A percentile compares a stretch with the other conserved stretches of the same genome.
These are phyloP conservation scores for Linum usitatissimum DNA, from an alignment of 345 rosid genomes.

Conservation along the genomic window DNA sequence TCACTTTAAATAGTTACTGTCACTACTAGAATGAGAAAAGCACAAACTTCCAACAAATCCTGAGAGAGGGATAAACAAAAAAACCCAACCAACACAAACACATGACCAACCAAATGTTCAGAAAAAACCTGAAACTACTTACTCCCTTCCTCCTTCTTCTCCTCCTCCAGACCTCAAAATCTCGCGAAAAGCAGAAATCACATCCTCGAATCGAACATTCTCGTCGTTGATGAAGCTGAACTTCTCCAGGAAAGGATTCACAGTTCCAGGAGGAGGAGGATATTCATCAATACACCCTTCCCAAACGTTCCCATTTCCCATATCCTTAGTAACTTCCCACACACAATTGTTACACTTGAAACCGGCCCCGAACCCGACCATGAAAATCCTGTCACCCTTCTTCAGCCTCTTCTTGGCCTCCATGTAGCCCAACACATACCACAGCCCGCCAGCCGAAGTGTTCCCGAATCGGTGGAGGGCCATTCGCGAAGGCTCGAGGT, in stretches of 20 bases:
- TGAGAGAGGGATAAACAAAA: no score
- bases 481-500: conserved; percentile 24
- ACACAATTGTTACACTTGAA: conserved; percentile 25
- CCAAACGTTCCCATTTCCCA: conserved; percentile 17
- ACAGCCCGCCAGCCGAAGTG: conserved; percentile 22
- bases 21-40: no score
- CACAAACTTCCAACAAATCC: no score
- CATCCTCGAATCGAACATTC: background rate
- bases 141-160: no score
- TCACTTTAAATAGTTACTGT: no score
- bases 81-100: no score
- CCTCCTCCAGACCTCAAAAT: background rate
- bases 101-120: no score
- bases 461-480: conserved; percentile 23
- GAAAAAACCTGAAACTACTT: no score
- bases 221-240: conserved; percentile 17
- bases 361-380: conserved; percentile 24
- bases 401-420: conserved; percentile 24
- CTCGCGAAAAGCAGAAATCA: background rate
- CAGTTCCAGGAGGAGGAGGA: conserved; percentile 14
- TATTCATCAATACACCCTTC: conserved; percentile 8
- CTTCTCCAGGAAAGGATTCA: conserved; percentile 11
- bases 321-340: conserved; percentile 16
- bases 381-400: conserved; percentile 16
- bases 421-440: conserved; percentile 24